Evolutionary conservation across 768 basidiomycete genomes (phyloP).

Genomic region (Kwoniella dendrophila): DNA sequence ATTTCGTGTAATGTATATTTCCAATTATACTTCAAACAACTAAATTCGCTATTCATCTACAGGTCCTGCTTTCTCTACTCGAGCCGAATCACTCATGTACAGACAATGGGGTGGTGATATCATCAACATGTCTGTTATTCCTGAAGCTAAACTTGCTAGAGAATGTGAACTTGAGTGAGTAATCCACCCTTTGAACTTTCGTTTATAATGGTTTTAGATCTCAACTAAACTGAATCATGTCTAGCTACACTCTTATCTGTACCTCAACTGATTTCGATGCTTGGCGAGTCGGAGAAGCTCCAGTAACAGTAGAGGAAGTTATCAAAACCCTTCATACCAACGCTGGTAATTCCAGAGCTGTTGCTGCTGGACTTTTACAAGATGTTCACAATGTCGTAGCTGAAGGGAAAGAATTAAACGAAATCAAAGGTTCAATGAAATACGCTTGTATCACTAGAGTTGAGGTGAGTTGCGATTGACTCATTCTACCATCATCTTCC

Average conservation of each 20-base stretch:
- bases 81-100: conserved; percentile 95
- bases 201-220: neutral
- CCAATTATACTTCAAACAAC: no score
- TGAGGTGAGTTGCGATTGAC: conserved; percentile 48
- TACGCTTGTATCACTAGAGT: conserved; percentile 76
- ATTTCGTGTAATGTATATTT: no score
- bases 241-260: conserved; percentile 84
- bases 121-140: conserved; percentile 86
- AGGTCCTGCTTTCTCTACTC: conserved; percentile 83
- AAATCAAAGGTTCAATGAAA: conserved; percentile 80
- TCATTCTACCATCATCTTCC: neutral
- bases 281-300: conserved; percentile 77
- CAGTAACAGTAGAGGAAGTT: conserved; percentile 89
- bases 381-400: conserved; percentile 62
- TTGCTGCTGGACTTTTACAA: conserved; percentile 57
- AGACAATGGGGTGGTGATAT: conserved; percentile 71
- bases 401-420: conserved; percentile 64
- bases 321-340: conserved; percentile 84
- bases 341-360: conserved; percentile 76
- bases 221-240: neutral
- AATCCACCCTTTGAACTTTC: neutral
- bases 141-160: conserved; percentile 93
- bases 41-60: no score
- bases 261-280: conserved; percentile 88
- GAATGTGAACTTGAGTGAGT: conserved; percentile 89